phyloP scores from a whole-genome alignment of 345 rosid genomes.

The Stellera chamaejasme region DNA sequence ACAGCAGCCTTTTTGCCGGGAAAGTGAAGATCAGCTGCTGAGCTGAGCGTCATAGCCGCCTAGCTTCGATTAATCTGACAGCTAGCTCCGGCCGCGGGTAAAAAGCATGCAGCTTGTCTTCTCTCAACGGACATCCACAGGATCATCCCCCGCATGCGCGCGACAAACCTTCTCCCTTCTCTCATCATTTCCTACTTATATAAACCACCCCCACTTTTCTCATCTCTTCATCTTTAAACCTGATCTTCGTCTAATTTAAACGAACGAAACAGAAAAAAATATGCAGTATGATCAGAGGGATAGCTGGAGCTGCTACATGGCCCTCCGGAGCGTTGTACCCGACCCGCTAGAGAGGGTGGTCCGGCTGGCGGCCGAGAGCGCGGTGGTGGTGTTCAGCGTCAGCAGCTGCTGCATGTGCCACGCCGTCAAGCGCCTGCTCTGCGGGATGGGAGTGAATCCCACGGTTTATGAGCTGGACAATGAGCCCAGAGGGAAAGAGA shows the following conservation, averaged over 20 bases:
- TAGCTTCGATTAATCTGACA: conserved; percentile 15
- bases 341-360: conserved; percentile 42
- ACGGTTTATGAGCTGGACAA: conserved; percentile 52
- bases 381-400: conserved; percentile 59
- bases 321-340: conserved; percentile 9
- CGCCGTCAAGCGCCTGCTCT: conserved; percentile 56
- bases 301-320: conserved; percentile 16
- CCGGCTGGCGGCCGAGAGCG: conserved; percentile 49
- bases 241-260: too few relatives aligned
- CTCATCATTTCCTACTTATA: not conserved
- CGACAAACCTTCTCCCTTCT: conserved; percentile 22
- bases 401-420: conserved; percentile 72
- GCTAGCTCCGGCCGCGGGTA: not conserved
- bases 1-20: conserved; percentile 15
- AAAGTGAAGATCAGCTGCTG: conserved; percentile 8
- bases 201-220: not conserved
- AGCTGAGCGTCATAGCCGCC: not conserved
- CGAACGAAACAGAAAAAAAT: not conserved
- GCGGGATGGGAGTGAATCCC: conserved; percentile 70
- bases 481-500: conserved; percentile 49
- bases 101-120: conserved; percentile 4
- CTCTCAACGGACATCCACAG: conserved; percentile 21
- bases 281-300: conserved; percentile 23
- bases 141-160: conserved; percentile 26
- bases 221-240: too few relatives aligned